Base-by-base conservation (phyloP, 148 eudicot species). In the Pouteria glomerata region DNA sequence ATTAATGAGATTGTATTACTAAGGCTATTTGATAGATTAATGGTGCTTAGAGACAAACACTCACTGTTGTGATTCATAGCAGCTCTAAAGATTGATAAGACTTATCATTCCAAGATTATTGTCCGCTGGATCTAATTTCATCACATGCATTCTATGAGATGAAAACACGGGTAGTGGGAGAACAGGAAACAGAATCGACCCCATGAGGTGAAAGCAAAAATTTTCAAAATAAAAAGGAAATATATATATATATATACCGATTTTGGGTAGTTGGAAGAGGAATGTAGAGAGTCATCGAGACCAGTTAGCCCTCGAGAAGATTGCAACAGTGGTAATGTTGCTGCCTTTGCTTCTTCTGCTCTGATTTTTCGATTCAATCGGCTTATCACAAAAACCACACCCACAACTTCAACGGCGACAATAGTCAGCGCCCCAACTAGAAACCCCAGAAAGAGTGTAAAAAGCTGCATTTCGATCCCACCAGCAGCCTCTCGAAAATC, bases 341-440 rank as follows among this genome's bases (percentile, higher is more conserved):
- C 23, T 3, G 53, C 63, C 52, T 50, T 50, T 51, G 63, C 60
- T 24, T 57, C 73, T 14, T 62, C 45, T 62, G 10, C 2, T 73
- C 48, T 23, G 4, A 26, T 13, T 35, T 3, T 62, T 23, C 51
- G 44, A 14, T 19, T 63, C 30, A 73, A 63, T 34, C 50, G 39
- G 24, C 18, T n/a, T 0, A 73, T 63, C 13, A 73, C 30, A 63
- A 21, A 63, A 5, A 73, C 39, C 52, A 73, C n/a, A 33, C 60
- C 68, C 6, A 33, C 45, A 31, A 59, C 74, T 72, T 72, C 67
- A 14, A 61, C 35, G 10, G 48, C 57, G 24, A 72, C 4, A 31
- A 60, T 48, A 11, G 74, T 61, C 19, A 72, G 35, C 26, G 58
- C 68, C 68, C 74, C 74, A 61, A 72, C 37, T 5, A 72, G 37